A percentile compares a stretch with the other conserved stretches of the same genome.
Conservation (phyloP, 2,329 filamentous ascomycete genomes). For the Calycina herbarum region DNA sequence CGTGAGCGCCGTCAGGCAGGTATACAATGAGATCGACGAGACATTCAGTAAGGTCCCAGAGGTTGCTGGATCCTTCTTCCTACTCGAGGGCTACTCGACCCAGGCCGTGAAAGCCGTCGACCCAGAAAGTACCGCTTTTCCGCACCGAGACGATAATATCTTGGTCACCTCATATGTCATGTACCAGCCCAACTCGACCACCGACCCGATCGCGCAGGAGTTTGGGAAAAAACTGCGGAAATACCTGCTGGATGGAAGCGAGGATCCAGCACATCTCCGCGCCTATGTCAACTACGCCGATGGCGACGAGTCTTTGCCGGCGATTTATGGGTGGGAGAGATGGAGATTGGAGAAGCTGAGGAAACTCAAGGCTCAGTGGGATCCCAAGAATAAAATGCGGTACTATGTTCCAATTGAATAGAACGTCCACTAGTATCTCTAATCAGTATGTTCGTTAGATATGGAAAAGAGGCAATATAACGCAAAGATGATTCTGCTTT, state of each 20-base stretch:
- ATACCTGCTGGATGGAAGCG: conserved; percentile 41
- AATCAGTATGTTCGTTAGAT: neutral
- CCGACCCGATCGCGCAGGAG: conserved; percentile 38
- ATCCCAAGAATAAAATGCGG: conserved; percentile 46
- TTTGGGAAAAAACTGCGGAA: conserved; percentile 43
- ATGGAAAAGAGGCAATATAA: too few species aligned
- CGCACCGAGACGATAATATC: conserved; percentile 47
- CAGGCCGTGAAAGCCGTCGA: conserved; percentile 44
- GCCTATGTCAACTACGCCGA: conserved; percentile 55
- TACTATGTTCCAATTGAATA: conserved; percentile 45
- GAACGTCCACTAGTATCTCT: neutral
- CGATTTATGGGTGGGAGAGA: conserved; percentile 50
- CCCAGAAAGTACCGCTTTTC: conserved; percentile 42
- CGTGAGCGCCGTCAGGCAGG: conserved; percentile 19
- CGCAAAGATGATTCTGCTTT: too few species aligned
- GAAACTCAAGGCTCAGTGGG: conserved; percentile 50
- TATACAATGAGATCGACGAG: conserved; percentile 29
- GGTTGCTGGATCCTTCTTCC: conserved; percentile 46
- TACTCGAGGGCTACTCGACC: conserved; percentile 56
- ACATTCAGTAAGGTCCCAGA: conserved; percentile 35
- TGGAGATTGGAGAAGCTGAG: conserved; percentile 50
- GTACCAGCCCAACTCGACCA: conserved; percentile 38
- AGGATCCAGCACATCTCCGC: conserved; percentile 35
- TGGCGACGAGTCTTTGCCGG: conserved; percentile 44
- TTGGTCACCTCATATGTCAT: conserved; percentile 42